Percentiles rank a stretch among this genome's conserved stretches.
phyloP scores from a whole-genome alignment of 441 rosid species.

The Erodium texanum region DNA sequence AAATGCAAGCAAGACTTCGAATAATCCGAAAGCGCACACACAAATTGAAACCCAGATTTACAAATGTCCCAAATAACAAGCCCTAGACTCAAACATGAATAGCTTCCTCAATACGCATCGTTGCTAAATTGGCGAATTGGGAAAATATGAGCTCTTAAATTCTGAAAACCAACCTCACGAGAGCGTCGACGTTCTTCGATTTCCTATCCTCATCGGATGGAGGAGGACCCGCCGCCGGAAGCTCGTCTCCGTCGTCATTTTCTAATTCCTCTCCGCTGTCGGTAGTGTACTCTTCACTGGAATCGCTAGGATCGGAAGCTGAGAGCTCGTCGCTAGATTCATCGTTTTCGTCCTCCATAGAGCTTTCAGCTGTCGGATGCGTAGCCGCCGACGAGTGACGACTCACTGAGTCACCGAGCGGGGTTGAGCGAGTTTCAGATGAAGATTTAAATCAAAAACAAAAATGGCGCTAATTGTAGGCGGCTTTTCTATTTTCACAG shows the following conservation, averaged over 20 bases:
- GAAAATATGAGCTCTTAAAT: neutral
- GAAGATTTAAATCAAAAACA: neutral
- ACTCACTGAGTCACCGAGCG: neutral
- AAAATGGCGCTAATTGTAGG: constrained; percentile 7
- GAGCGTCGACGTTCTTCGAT: constrained; percentile 79
- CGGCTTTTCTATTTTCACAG: neutral
- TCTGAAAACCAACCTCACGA: constrained; percentile 43
- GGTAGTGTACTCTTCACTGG: constrained; percentile 32
- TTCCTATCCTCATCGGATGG: constrained; percentile 52
- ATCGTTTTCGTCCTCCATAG: neutral
- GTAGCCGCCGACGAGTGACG: neutral
- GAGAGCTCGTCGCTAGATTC: constrained; percentile 23
- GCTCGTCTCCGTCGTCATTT: constrained; percentile 22
- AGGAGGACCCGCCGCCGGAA: constrained; percentile 25
- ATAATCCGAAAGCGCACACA: neutral
- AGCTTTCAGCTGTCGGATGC: neutral
- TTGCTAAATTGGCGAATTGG: neutral
- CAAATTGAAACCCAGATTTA: neutral
- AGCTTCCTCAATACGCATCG: neutral
- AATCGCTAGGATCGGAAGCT: constrained; percentile 30
- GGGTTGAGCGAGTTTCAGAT: neutral
- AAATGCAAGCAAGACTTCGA: too few relatives aligned
- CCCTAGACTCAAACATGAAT: constrained; percentile 3
- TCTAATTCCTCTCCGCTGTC: constrained; percentile 32
- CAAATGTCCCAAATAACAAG: neutral